Evolutionary conservation across 2,329 filamentous ascomycete species (phyloP).

Genomic region (Botrytis cinerea): DNA sequence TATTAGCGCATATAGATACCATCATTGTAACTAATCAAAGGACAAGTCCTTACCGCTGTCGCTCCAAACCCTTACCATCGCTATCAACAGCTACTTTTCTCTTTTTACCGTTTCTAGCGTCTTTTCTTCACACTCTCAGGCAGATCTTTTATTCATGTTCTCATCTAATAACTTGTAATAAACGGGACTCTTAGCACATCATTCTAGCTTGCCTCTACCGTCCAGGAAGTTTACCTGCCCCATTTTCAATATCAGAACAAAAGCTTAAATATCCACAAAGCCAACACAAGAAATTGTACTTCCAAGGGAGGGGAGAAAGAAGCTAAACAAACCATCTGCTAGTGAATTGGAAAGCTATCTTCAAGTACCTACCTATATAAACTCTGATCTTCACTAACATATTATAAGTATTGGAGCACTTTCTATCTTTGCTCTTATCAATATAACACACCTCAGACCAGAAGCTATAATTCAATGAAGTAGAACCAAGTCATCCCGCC

Average conservation of each 20-base stretch:
- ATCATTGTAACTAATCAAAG: neutral
- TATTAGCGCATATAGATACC: neutral
- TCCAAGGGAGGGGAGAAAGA: neutral
- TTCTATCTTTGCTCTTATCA: too few relatives aligned
- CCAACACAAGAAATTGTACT: neutral
- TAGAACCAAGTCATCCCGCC: accelerated
- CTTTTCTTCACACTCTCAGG: neutral
- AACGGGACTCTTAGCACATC: neutral
- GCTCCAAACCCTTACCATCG: too few relatives aligned
- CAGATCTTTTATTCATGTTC: neutral
- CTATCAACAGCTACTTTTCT: too few relatives aligned
- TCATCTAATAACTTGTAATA: neutral
- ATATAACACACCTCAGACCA: too few relatives aligned
- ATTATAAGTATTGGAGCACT: too few relatives aligned
- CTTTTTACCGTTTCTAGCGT: neutral
- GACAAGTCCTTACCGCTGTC: neutral
- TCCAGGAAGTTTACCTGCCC: too few relatives aligned
- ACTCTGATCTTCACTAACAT: neutral
- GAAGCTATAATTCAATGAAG: neutral
- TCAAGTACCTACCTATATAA: accelerated
- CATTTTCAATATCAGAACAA: neutral
- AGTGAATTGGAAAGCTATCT: neutral
- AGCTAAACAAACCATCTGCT: neutral
- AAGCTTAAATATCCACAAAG: neutral
- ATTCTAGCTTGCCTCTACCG: accelerated